Base-by-base conservation (phyloP, 148 eudicot species). In the Rhododendron vialii region DNA sequence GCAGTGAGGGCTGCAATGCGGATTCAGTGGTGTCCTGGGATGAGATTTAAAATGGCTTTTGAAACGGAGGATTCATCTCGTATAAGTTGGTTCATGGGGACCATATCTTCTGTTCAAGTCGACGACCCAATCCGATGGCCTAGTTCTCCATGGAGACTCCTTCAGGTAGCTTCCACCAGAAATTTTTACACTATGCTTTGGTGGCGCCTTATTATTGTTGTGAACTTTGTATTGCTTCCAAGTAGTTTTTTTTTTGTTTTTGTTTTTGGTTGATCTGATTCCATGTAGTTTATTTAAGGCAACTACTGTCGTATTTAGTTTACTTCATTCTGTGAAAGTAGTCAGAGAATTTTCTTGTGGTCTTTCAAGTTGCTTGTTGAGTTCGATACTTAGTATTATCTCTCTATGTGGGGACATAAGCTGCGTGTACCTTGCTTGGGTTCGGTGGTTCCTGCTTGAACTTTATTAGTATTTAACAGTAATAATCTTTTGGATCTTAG, bases 81-180 rank as follows among this genome's bases (percentile, higher is more conserved):
- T 43, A 97, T 97, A 55, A 97, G 99, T 85, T 97, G 99, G 99
- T 97, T 95, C 87, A 97, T 97, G 99, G 99, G 99, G 15, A 97
- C 98, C 41, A 88, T 97, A 7, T 93, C 65, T 59, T 20, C 65
- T 20, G 26, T 59, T 59, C 65, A 59, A 20, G 65, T 59, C 8
- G 65, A 59, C 22, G 65, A 59, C 10, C 65, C 65, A 7, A 10
- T 59, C 65, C 65, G 26, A 20, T 59, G 65, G 65, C 65, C 65
- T 59, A 20, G n/a, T 22, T 59, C 65, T 22, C 65, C 65, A 5
- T 59, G 65, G 65, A 22, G 65, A 59, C 65, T 59, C 65, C 26
- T 59, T 59, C 65, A 59, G 65, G 65, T 59, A 22, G 7, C n/a
- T 59, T 59, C 22, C 61, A 13, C 22, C 61, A 15, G 22, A 15